These are phyloP conservation scores for Comarum palustre DNA, from an alignment of 306 rosid genomes.

Conservation along the genomic window DNA sequence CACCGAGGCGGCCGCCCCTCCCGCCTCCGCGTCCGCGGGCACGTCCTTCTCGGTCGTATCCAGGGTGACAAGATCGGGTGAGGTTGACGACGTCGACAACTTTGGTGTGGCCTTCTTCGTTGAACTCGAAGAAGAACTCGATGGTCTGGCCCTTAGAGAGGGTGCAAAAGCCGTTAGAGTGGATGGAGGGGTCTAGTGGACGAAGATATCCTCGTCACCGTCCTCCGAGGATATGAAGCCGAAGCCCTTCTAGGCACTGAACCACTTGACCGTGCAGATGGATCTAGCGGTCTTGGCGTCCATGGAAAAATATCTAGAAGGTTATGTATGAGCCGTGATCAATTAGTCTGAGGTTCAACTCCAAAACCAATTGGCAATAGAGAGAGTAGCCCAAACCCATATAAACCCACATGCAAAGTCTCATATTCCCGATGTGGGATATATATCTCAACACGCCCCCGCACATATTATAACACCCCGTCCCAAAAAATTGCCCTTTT, in stretches of 20 bases:
- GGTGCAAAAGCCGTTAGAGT: constrained; percentile 66
- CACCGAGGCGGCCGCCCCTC: constrained; percentile 20
- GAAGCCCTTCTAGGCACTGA: constrained; percentile 71
- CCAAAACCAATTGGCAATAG: no score
- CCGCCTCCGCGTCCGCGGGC: constrained; percentile 39
- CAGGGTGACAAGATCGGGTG: constrained; percentile 37
- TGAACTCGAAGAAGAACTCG: constrained; percentile 49
- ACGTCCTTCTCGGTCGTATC: constrained; percentile 28
- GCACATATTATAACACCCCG: no score
- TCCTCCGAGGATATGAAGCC: constrained; percentile 72
- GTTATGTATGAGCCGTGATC: not conserved
- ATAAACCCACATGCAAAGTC: no score
- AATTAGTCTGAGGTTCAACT: no score
- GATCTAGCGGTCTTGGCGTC: constrained; percentile 47
- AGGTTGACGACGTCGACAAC: constrained; percentile 56
- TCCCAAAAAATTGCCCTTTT: no score
- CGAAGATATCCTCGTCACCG: constrained; percentile 68
- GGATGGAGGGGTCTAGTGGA: constrained; percentile 77
- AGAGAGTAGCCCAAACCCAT: no score
- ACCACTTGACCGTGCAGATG: constrained; percentile 77
- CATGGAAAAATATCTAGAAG: constrained; percentile 45
- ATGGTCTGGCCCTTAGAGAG: constrained; percentile 58
- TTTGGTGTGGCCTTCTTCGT: constrained; percentile 56
- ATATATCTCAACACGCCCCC: no score
- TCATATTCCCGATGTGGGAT: no score